A percentile compares a stretch with the other conserved stretches of the same genome.
Conservation (phyloP, 257 asterid species). For the Paulownia fortunei region DNA sequence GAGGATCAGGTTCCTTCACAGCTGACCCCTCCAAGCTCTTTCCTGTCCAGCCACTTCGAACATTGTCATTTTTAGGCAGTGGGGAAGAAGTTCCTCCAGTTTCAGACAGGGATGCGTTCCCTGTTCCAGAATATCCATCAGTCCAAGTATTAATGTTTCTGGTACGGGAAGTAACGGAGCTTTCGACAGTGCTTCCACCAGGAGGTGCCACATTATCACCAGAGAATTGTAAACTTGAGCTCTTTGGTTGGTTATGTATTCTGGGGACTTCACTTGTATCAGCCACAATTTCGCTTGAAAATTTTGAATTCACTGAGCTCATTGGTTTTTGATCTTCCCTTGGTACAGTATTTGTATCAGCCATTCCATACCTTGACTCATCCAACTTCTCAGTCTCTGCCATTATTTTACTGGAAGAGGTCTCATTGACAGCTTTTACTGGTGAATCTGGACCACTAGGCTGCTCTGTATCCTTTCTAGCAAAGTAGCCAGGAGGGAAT, state of each 20-base stretch:
- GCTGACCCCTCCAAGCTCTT: slow-evolving; percentile 85
- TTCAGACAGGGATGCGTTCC: slow-evolving; percentile 23
- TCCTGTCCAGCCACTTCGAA: slow-evolving; percentile 52
- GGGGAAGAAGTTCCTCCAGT: slow-evolving; percentile 23
- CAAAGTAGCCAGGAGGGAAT: slow-evolving; percentile 94
- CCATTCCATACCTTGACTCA: slow-evolving; percentile 9
- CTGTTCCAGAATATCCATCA: slow-evolving; percentile 31
- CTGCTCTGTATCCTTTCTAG: slow-evolving; percentile 54
- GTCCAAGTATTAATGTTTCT: slow-evolving; percentile 7
- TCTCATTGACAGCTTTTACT: slow-evolving; percentile 25
- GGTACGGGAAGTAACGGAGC: slow-evolving; percentile 25
- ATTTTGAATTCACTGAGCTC: slow-evolving; percentile 26
- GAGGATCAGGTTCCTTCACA: slow-evolving; percentile 71
- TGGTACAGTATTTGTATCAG: slow-evolving; percentile 16
- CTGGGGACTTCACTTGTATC: background rate
- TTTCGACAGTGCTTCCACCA: slow-evolving; percentile 28
- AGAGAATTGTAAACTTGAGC: slow-evolving; percentile 29
- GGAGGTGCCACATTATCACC: slow-evolving; percentile 23
- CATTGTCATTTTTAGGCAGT: slow-evolving; percentile 36
- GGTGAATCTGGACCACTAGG: slow-evolving; percentile 40
- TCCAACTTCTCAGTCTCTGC: slow-evolving; percentile 32
- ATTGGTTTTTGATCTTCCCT: slow-evolving; percentile 22
- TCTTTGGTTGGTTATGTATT: slow-evolving; percentile 14
- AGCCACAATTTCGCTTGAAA: slow-evolving; percentile 7
- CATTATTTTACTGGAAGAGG: slow-evolving; percentile 31